Conservation (phyloP, 495 filamentous ascomycete genomes). For the Penicillium ochrochloron region DNA sequence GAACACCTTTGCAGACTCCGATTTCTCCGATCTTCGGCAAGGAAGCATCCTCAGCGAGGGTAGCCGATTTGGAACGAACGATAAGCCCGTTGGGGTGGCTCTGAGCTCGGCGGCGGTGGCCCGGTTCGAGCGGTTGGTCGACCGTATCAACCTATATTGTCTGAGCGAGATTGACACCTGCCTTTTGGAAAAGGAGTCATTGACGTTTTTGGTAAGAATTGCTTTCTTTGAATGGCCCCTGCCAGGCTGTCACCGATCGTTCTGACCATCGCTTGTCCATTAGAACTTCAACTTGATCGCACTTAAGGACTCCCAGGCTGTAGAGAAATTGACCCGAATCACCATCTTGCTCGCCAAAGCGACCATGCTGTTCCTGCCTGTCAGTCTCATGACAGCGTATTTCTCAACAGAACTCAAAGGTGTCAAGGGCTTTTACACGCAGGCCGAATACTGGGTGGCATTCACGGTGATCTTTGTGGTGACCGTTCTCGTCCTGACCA, state of each 20-base stretch:
- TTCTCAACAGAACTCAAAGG: slow-evolving; percentile 74
- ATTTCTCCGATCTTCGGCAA: slow-evolving; percentile 37
- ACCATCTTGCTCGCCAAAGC: slow-evolving; percentile 84
- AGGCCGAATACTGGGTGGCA: slow-evolving; percentile 70
- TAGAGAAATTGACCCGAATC: slow-evolving; percentile 77
- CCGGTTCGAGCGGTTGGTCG: slow-evolving; percentile 75
- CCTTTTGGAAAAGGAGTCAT: slow-evolving; percentile 74
- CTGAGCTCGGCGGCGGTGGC: slow-evolving; percentile 68
- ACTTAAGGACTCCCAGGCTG: slow-evolving; percentile 78
- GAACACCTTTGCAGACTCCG: slow-evolving; percentile 34
- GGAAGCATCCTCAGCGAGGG: slow-evolving; percentile 33
- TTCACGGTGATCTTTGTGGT: slow-evolving; percentile 71
- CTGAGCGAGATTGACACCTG: slow-evolving; percentile 81
- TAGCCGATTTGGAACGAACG: slow-evolving; percentile 25
- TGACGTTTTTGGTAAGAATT: slow-evolving; percentile 66
- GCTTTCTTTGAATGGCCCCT: not conserved
- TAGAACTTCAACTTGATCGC: slow-evolving; percentile 89
- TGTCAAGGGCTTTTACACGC: slow-evolving; percentile 59
- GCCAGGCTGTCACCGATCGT: not conserved
- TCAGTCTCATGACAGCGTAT: slow-evolving; percentile 84
- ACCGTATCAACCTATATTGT: slow-evolving; percentile 78
- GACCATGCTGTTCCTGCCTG: slow-evolving; percentile 82
- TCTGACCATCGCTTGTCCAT: slow-evolving; percentile 23
- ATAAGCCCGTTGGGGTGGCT: slow-evolving; percentile 55
- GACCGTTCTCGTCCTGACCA: slow-evolving; percentile 60